Percentiles rank a stretch among this genome's conserved stretches.
Evolutionary conservation across 2,329 filamentous ascomycete genomes (phyloP).

Genomic region (Davidsoniella neocaledoniae): DNA sequence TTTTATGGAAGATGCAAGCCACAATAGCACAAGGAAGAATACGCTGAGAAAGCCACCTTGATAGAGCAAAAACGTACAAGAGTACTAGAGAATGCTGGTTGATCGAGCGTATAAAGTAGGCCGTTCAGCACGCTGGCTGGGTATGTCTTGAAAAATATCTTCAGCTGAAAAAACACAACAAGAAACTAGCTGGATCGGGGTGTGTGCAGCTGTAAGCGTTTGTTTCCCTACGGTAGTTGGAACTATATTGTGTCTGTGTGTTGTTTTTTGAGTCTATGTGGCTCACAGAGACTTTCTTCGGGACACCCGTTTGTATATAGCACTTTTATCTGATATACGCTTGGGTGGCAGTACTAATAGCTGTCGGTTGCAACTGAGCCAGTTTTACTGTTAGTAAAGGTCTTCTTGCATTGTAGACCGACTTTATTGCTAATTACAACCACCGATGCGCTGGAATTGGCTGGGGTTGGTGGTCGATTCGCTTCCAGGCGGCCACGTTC

Average conservation of each 20-base stretch:
- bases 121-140: too few species aligned
- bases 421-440: not conserved
- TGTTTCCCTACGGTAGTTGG: too few species aligned
- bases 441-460: not conserved
- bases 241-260: too few species aligned
- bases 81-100: too few species aligned
- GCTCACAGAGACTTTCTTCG: not conserved
- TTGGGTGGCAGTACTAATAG: not conserved
- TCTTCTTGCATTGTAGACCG: not conserved
- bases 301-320: not conserved
- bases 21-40: not conserved
- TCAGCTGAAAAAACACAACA: too few species aligned
- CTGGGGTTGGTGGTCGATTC: not conserved
- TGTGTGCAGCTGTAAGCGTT: too few species aligned
- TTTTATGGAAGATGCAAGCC: not conserved
- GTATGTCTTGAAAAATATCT: too few species aligned
- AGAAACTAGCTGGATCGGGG: too few species aligned
- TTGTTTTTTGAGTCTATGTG: too few species aligned
- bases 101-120: too few species aligned
- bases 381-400: not conserved
- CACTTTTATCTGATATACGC: too few species aligned
- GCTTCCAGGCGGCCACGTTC: constrained; percentile 5
- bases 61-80: not conserved
- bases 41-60: not conserved
- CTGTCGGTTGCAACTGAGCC: not conserved